Percentiles rank a stretch among this genome's conserved stretches.
Evolutionary conservation across 106 monocot genomes (phyloP).

Genomic region (Posidonia australis): DNA sequence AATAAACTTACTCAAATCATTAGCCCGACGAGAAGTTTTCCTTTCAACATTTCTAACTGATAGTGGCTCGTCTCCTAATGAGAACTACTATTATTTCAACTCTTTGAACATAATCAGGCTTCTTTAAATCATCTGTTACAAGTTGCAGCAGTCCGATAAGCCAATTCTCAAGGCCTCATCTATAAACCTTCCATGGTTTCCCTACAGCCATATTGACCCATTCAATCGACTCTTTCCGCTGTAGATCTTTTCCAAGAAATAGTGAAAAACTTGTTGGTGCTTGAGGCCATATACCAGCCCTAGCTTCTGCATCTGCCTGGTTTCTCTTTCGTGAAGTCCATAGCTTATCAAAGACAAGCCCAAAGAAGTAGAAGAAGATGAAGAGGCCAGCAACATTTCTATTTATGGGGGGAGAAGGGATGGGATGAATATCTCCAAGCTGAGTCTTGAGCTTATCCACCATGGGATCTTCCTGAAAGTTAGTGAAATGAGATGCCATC

Average conservation of each 20-base stretch:
- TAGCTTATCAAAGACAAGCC: conserved; percentile 83
- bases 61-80: conserved; percentile 79
- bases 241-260: conserved; percentile 82
- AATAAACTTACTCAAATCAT: conserved; percentile 77
- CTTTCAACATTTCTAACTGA: conserved; percentile 96
- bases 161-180: conserved; percentile 85
- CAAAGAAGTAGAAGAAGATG: conserved; percentile 86
- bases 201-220: conserved; percentile 99
- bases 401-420: conserved; percentile 69
- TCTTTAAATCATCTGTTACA: conserved; percentile 72
- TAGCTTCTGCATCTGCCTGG: conserved; percentile 19
- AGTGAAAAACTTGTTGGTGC: conserved; percentile 87
- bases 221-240: conserved; percentile 95
- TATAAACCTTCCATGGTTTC: conserved; percentile 96
- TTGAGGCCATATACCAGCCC: conserved; percentile 70
- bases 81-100: conserved; percentile 98
- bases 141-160: conserved; percentile 89
- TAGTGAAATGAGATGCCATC: conserved; percentile 36
- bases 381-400: conserved; percentile 65
- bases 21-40: conserved; percentile 74
- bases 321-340: conserved; percentile 64
- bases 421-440: conserved; percentile 81
- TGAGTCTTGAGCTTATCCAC: conserved; percentile 82
- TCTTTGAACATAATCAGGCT: conserved; percentile 85
- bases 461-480: conserved; percentile 65